Base-by-base conservation (phyloP, 257 asterid genomes). In the Ocimum tenuiflorum region DNA sequence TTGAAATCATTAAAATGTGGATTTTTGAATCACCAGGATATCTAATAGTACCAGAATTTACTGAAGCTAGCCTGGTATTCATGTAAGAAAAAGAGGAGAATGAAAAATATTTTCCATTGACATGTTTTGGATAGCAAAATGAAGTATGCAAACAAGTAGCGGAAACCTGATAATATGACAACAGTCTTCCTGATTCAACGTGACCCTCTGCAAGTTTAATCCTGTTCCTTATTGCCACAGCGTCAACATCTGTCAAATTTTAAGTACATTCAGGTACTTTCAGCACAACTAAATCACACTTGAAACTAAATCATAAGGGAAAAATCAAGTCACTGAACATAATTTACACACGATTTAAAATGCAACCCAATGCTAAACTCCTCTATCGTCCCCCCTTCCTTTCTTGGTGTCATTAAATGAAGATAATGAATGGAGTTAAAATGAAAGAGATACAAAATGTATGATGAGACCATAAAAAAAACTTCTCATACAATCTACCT, bases 141-240 rank as follows among this genome's bases (percentile, higher is more conserved):
- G 38, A 47, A 48, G 42, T 20, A 17, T 12, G 22, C 63, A 18
- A 38, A 62, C 75, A 38, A 43, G 67, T 35, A 63, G 60, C 54
- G 19, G 53, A 71, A 77, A 17, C 99, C 94, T 94, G 97, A 80
- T 94, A 94, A 74, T 80, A 67, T 22, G 91, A 69, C 78, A 94
- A 78, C 64, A 94, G 75, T 66, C 99, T 80, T 73, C 97, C 97
- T 31, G 97, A 95, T 85, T 94, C 99, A 75, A 90, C 63, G 67
- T 90, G 99, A 60, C 92, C 88, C 79, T 90, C 97, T 8, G 96
- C 88, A 67, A 80, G 87, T 91, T 78, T 82, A 57, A 88, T 60
- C 69, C 90, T 84, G 59, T 79, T 69, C 71, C 79, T 86, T 72
- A 85, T 81, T 61, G 65, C 79, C 69, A 73, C 94, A 71, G 74